Evolutionary conservation across 2,329 filamentous ascomycete genomes (phyloP).

Genomic region (Fusarium sp.): DNA sequence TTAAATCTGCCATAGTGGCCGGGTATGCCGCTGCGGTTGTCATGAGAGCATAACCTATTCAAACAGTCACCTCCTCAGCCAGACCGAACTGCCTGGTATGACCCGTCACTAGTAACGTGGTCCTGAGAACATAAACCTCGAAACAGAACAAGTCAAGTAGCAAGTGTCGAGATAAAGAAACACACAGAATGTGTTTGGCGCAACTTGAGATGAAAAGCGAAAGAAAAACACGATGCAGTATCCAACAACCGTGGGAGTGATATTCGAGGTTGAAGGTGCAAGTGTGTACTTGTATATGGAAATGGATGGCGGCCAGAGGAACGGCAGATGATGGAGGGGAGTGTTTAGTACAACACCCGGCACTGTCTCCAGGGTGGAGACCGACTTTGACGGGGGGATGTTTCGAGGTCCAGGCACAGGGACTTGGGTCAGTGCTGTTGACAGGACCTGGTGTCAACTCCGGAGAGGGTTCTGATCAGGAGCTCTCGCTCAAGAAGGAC

Average conservation of each 20-base stretch:
- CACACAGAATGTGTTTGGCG: constrained; percentile 27
- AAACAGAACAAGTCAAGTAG: constrained; percentile 18
- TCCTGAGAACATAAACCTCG: constrained; percentile 40
- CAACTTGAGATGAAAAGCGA: constrained; percentile 30
- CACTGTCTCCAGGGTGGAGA: constrained; percentile 61
- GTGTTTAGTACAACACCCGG: constrained; percentile 62
- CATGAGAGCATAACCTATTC: constrained; percentile 65
- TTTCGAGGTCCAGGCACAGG: constrained; percentile 55
- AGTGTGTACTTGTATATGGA: constrained; percentile 62
- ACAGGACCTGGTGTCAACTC: constrained; percentile 47
- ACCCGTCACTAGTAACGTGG: constrained; percentile 41
- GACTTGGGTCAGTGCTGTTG: constrained; percentile 48
- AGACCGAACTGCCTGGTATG: constrained; percentile 41
- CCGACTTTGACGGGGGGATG: constrained; percentile 50
- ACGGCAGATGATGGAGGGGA: constrained; percentile 63
- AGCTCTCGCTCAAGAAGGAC: constrained; percentile 41
- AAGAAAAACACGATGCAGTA: constrained; percentile 26
- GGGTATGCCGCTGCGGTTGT: constrained; percentile 71
- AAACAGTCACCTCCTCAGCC: constrained; percentile 41
- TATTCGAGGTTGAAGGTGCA: constrained; percentile 56
- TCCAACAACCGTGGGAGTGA: constrained; percentile 39
- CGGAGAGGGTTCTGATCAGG: constrained; percentile 47
- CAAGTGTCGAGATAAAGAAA: constrained; percentile 22
- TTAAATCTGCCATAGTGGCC: constrained; percentile 73
- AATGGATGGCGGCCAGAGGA: constrained; percentile 53